phyloP scores from a whole-genome alignment of 2,329 filamentous ascomycete genomes.

The Stagonosporopsis tanaceti region DNA sequence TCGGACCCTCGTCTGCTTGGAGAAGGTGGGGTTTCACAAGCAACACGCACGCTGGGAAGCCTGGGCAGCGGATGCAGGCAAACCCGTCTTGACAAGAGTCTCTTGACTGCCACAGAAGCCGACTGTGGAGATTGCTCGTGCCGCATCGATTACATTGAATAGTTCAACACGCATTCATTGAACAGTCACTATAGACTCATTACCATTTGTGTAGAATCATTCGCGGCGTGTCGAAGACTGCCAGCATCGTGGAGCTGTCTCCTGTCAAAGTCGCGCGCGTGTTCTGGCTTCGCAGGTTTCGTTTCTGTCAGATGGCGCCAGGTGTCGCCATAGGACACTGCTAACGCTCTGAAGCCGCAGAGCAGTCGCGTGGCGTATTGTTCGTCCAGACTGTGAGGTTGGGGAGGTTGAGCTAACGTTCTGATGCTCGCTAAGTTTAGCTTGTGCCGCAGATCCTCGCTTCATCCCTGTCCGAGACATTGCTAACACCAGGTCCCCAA shows the following conservation, averaged over 20 bases:
- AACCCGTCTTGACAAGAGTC: conserved; percentile 41
- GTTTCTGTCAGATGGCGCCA: conserved; percentile 32
- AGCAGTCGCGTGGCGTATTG: conserved; percentile 18
- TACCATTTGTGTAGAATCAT: not conserved
- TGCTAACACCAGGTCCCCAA: conserved; percentile 32
- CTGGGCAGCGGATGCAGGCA: conserved; percentile 42
- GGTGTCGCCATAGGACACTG: conserved; percentile 19
- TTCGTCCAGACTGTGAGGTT: conserved; percentile 36
- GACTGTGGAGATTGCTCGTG: conserved; percentile 33
- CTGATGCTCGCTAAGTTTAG: conserved; percentile 42
- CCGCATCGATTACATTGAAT: conserved; percentile 19
- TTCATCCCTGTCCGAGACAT: conserved; percentile 37
- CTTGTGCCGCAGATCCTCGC: conserved; percentile 40
- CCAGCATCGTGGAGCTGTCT: conserved; percentile 9
- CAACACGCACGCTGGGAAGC: conserved; percentile 31
- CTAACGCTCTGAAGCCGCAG: conserved; percentile 27
- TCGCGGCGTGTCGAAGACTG: not conserved
- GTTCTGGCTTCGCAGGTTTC: conserved; percentile 30
- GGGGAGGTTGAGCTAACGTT: conserved; percentile 34
- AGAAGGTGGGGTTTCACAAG: conserved; percentile 48
- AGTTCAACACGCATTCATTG: not conserved
- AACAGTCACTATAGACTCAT: not conserved
- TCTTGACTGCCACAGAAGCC: conserved; percentile 30
- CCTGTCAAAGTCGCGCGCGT: conserved; percentile 32
- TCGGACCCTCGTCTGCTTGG: conserved; percentile 38